phyloP scores from a whole-genome alignment of 177 flowering plant genomes.

The Tripterygium wilfordii region DNA sequence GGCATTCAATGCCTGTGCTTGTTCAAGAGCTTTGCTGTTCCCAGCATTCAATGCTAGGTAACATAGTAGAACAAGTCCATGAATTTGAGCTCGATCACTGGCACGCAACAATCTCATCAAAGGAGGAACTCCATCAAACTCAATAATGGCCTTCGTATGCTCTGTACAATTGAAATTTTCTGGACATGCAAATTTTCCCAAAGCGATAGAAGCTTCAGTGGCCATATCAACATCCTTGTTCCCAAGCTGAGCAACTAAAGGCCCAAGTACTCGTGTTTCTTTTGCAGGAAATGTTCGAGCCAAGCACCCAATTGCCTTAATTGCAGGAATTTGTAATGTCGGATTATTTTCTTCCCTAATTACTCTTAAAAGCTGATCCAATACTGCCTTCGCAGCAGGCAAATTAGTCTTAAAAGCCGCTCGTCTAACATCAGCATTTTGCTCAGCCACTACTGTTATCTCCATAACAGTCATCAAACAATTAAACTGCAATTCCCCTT shows the following conservation, averaged over 20 bases:
- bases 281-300: slow-evolving; percentile 68
- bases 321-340: slow-evolving; percentile 41
- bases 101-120: slow-evolving; percentile 43
- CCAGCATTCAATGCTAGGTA: slow-evolving; percentile 61
- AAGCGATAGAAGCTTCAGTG: slow-evolving; percentile 51
- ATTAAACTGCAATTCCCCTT: slow-evolving; percentile 51
- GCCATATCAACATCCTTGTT: slow-evolving; percentile 40
- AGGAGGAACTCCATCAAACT: slow-evolving; percentile 52
- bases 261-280: slow-evolving; percentile 48
- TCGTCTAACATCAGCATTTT: slow-evolving; percentile 52
- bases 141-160: slow-evolving; percentile 68
- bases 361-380: slow-evolving; percentile 63
- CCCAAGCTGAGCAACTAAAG: slow-evolving; percentile 46
- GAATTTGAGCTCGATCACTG: slow-evolving; percentile 35
- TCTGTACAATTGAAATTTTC: slow-evolving; percentile 52
- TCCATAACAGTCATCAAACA: slow-evolving; percentile 69
- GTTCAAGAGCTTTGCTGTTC: slow-evolving; percentile 55
- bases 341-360: slow-evolving; percentile 36
- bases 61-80: slow-evolving; percentile 53
- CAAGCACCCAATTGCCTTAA: slow-evolving; percentile 68
- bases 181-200: slow-evolving; percentile 52
- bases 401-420: slow-evolving; percentile 68
- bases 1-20: slow-evolving; percentile 43
- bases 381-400: slow-evolving; percentile 60
- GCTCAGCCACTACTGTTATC: slow-evolving; percentile 57